A percentile compares a stretch with the other conserved stretches of the same genome.
These are phyloP conservation scores for Bruguiera parviflora DNA, from an alignment of 345 rosid genomes.

Conservation along the genomic window DNA sequence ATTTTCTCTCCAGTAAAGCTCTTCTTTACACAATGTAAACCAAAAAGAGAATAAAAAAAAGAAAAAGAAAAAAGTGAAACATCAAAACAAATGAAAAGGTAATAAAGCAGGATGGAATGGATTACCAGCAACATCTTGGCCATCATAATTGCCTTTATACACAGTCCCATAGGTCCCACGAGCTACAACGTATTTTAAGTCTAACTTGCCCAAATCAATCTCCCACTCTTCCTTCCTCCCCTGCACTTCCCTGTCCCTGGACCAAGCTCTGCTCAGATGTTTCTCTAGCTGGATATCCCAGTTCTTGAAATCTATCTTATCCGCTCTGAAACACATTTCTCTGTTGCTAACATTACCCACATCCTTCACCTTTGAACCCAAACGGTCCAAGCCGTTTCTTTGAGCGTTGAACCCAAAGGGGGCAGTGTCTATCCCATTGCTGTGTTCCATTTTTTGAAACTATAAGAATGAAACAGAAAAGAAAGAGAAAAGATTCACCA, in stretches of 20 bases:
- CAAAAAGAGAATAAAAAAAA: not conserved
- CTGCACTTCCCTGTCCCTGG: constrained; percentile 21
- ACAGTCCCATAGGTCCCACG: constrained; percentile 33
- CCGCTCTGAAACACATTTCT: constrained; percentile 25
- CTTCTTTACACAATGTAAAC: not conserved
- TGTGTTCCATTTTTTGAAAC: constrained; percentile 11
- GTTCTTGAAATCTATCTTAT: constrained; percentile 32
- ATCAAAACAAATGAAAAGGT: not conserved
- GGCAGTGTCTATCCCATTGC: not conserved
- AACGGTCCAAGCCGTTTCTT: not conserved
- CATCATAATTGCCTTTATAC: constrained; percentile 33
- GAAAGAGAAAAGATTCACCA: not conserved
- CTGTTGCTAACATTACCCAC: constrained; percentile 19
- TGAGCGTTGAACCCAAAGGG: not conserved
- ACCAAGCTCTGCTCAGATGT: constrained; percentile 33
- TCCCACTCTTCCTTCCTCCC: constrained; percentile 26
- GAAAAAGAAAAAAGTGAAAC: not conserved
- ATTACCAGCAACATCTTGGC: constrained; percentile 36
- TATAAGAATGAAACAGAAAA: not conserved
- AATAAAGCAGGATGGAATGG: not conserved
- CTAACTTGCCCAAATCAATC: constrained; percentile 26
- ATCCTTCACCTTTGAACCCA: constrained; percentile 14
- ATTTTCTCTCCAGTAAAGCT: not conserved
- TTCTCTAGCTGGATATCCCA: constrained; percentile 35
- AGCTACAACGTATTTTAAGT: constrained; percentile 27